A percentile compares a stretch with the other conserved stretches of the same genome.
Evolutionary conservation across 352 stramenopile species (phyloP).

Genomic region (Pythium coloratum): DNA sequence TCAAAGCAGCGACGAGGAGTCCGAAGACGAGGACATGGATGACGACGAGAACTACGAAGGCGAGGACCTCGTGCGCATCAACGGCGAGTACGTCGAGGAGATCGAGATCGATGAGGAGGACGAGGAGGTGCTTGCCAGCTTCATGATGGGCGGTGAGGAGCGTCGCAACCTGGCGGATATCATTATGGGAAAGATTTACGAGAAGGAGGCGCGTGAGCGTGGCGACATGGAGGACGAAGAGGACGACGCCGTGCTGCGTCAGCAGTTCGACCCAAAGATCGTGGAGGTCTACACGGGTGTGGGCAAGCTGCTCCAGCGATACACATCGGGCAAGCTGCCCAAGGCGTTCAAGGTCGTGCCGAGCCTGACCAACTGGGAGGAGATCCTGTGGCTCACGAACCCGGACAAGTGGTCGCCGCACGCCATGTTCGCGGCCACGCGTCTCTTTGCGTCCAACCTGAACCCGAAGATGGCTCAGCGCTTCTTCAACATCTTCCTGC

Average conservation of each 20-base stretch:
- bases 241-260: slow-evolving; percentile 48
- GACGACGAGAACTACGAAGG: slow-evolving; percentile 83
- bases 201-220: slow-evolving; percentile 92
- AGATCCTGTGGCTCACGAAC: slow-evolving; percentile 96
- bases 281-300: slow-evolving; percentile 99
- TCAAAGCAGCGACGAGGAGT: slow-evolving; percentile 60
- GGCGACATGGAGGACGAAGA: slow-evolving; percentile 75
- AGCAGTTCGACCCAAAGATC: slow-evolving; percentile 92
- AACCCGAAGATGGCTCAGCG: slow-evolving; percentile 99
- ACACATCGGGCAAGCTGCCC: slow-evolving; percentile 98
- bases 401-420: slow-evolving; percentile 99
- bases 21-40: slow-evolving; percentile 88
- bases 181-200: slow-evolving; percentile 99
- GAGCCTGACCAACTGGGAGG: slow-evolving; percentile 98
- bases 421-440: slow-evolving; percentile 96
- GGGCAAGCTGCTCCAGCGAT: slow-evolving; percentile 96
- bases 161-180: slow-evolving; percentile 97
- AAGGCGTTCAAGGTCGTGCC: slow-evolving; percentile 99
- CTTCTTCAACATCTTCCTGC: slow-evolving; percentile 98
- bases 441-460: slow-evolving; percentile 99
- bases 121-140: slow-evolving; percentile 84
- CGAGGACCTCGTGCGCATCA: slow-evolving; percentile 87
- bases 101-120: slow-evolving; percentile 88
- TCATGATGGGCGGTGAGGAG: slow-evolving; percentile 83
- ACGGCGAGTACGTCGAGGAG: slow-evolving; percentile 91